phyloP scores from a whole-genome alignment of 805 yeast species.

The Grigorovia transvaalensis region DNA sequence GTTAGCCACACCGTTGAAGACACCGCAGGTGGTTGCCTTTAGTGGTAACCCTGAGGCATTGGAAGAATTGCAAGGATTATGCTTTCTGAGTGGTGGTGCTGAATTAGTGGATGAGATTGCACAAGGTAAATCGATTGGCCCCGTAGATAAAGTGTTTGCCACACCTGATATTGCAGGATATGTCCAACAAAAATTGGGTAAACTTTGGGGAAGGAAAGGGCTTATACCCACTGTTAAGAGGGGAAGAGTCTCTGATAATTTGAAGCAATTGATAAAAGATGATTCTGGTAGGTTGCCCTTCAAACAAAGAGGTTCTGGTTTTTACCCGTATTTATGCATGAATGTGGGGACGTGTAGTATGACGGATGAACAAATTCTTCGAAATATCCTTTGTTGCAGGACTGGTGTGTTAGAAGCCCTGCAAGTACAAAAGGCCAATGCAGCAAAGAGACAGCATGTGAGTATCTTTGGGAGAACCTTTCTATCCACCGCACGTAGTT shows the following conservation, averaged over 20 bases:
- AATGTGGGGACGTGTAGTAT: conserved; percentile 73
- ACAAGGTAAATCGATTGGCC: conserved; percentile 29
- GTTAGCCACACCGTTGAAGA: conserved; percentile 64
- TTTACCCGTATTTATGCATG: conserved; percentile 39
- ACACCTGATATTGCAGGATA: conserved; percentile 69
- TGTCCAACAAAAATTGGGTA: conserved; percentile 56
- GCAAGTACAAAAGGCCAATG: conserved; percentile 40
- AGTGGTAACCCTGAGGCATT: conserved; percentile 46
- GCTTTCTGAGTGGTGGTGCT: conserved; percentile 58
- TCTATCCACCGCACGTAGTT: conserved; percentile 65
- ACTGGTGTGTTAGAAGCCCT: conserved; percentile 47
- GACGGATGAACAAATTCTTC: conserved; percentile 62
- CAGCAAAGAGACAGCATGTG: conserved; percentile 43
- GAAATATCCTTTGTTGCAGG: conserved; percentile 59
- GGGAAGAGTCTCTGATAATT: conserved; percentile 73
- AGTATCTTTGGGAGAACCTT: conserved; percentile 60
- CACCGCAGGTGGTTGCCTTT: conserved; percentile 57
- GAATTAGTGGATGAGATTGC: conserved; percentile 54
- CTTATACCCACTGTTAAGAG: conserved; percentile 79
- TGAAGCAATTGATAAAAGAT: conserved; percentile 40
- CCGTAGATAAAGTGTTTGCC: conserved; percentile 66
- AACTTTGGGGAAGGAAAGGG: conserved; percentile 77
- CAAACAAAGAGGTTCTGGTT: conserved; percentile 49
- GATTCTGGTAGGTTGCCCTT: conserved; percentile 64
- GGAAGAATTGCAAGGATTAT: conserved; percentile 43